phyloP scores from a whole-genome alignment of 1,284 basidiomycete species.

The Moesziomyces globuligerus region DNA sequence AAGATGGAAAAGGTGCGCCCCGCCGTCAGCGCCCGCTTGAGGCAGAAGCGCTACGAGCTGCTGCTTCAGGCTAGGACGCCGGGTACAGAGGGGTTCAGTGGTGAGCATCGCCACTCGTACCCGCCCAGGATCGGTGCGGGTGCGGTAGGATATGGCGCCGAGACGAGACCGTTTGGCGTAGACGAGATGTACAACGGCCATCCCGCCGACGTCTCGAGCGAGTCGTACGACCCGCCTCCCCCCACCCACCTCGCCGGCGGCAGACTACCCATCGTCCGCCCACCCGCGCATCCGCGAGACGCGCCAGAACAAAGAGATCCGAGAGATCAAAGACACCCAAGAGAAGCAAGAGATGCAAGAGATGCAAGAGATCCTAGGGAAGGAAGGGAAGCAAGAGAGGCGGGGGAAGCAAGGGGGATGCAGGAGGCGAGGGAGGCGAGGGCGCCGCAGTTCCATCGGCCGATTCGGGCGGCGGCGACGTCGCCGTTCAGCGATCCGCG shows the following conservation, averaged over 20 bases:
- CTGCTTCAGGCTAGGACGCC: constrained; percentile 40
- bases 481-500: constrained; percentile 30
- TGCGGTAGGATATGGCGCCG: not conserved
- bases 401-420: too few species aligned
- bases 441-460: constrained; percentile 41
- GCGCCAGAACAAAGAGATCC: not conserved
- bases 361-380: too few species aligned
- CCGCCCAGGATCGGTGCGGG: constrained; percentile 4
- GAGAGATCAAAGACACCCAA: too few species aligned
- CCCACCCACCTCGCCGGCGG: constrained; percentile 4
- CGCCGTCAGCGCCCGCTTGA: constrained; percentile 72
- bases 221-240: constrained; percentile 8
- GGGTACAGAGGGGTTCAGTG: constrained; percentile 22
- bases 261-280: constrained; percentile 3
- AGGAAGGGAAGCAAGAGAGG: too few species aligned
- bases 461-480: constrained; percentile 11
- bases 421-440: not conserved
- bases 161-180: not conserved
- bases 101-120: constrained; percentile 12
- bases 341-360: too few species aligned
- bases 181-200: constrained; percentile 12
- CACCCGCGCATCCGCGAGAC: too few species aligned
- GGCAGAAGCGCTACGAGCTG: constrained; percentile 73
- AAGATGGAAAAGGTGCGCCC: constrained; percentile 81
- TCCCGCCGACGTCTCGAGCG: constrained; percentile 9